Percentiles rank a stretch among this genome's conserved stretches.
phyloP scores from a whole-genome alignment of 805 yeast species.

The Monosporozyma aerobia region DNA sequence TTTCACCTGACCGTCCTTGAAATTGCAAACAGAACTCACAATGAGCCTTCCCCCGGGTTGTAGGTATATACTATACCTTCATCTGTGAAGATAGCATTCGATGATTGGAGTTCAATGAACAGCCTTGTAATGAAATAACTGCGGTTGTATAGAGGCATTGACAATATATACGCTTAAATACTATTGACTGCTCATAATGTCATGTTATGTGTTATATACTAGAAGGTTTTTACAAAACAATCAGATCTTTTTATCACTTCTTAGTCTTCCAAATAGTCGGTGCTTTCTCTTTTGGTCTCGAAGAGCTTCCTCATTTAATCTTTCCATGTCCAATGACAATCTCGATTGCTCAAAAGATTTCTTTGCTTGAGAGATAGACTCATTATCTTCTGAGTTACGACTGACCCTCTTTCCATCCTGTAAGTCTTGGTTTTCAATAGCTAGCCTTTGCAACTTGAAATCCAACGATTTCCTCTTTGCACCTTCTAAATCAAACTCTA shows the following conservation, averaged over 20 bases:
- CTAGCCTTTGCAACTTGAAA: slow-evolving; percentile 17
- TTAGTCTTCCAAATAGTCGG: slow-evolving; percentile 25
- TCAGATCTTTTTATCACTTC: slow-evolving; percentile 14
- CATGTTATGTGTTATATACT: neutral
- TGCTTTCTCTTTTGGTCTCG: slow-evolving; percentile 18
- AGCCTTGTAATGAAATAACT: too few relatives aligned
- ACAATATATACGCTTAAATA: neutral
- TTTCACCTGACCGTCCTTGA: too few relatives aligned
- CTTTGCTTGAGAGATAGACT: slow-evolving; percentile 3
- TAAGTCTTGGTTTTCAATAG: neutral
- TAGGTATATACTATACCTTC: too few relatives aligned
- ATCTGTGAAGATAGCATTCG: too few relatives aligned
- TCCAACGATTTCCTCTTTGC: slow-evolving; percentile 18
- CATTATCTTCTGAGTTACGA: neutral
- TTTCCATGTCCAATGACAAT: slow-evolving; percentile 26
- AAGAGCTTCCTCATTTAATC: slow-evolving; percentile 18
- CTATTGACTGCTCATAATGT: neutral
- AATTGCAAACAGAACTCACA: too few relatives aligned
- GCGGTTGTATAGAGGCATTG: neutral
- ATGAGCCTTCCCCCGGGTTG: too few relatives aligned
- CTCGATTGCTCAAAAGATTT: slow-evolving; percentile 21
- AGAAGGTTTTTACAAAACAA: neutral
- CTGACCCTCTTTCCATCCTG: neutral
- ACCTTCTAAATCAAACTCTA: slow-evolving; percentile 19
- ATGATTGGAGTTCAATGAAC: too few relatives aligned